These are phyloP conservation scores for Diplodia corticola DNA, from an alignment of 2,329 filamentous ascomycete genomes.

Conservation along the genomic window DNA sequence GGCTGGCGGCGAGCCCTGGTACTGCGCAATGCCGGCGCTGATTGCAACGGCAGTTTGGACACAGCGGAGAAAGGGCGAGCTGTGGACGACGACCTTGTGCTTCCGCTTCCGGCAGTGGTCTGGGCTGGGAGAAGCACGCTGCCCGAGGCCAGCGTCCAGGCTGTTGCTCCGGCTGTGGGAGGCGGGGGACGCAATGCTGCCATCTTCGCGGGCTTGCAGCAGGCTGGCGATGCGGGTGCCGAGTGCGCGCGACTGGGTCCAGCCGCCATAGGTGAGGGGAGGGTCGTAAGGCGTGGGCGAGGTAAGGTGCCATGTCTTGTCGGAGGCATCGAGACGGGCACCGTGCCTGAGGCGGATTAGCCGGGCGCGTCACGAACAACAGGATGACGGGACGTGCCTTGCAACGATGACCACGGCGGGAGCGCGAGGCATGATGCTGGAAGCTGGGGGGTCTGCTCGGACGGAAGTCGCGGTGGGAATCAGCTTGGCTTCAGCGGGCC, in stretches of 20 bases:
- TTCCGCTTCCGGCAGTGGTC: constrained; percentile 51
- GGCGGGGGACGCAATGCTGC: constrained; percentile 42
- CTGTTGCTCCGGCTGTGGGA: constrained; percentile 26
- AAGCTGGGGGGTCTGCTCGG: neutral
- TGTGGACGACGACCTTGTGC: constrained; percentile 83
- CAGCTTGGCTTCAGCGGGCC: constrained; percentile 9
- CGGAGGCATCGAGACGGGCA: constrained; percentile 87
- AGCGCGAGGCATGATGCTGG: constrained; percentile 43
- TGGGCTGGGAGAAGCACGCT: neutral
- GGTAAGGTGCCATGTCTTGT: constrained; percentile 91
- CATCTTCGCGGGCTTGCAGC: constrained; percentile 52
- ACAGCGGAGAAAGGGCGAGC: constrained; percentile 90
- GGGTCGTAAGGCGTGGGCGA: constrained; percentile 95
- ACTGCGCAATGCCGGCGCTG: constrained; percentile 77
- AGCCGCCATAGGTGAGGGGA: constrained; percentile 90
- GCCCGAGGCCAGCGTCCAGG: constrained; percentile 19
- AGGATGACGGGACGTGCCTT: constrained; percentile 39
- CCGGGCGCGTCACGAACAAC: constrained; percentile 11
- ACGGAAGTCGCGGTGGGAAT: constrained; percentile 16
- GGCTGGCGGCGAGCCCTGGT: constrained; percentile 42
- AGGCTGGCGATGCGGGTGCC: constrained; percentile 82
- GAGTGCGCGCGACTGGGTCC: constrained; percentile 80
- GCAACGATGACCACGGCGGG: constrained; percentile 53
- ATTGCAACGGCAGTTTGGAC: constrained; percentile 90
- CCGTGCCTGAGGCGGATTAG: constrained; percentile 65